These are phyloP conservation scores for Huiozyma sinensis DNA, from an alignment of 805 yeast species.

Conservation along the genomic window DNA sequence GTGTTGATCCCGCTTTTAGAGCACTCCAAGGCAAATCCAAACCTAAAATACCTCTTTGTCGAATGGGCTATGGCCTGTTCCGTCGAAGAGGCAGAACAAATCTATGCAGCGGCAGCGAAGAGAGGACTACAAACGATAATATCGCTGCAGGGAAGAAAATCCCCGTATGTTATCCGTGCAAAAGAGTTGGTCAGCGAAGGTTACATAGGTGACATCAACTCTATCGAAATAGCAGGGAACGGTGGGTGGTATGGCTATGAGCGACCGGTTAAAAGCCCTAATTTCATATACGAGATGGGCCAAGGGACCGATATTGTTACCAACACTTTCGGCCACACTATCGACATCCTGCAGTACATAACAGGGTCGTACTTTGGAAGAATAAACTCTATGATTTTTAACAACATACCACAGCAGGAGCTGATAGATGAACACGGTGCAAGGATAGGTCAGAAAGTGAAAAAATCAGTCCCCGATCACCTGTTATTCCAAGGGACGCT, in stretches of 20 bases:
- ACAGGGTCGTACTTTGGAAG: slow-evolving; percentile 22
- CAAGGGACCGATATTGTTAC: slow-evolving; percentile 22
- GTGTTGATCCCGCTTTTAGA: slow-evolving; percentile 15
- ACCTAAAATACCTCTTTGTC: slow-evolving; percentile 18
- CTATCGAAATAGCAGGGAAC: slow-evolving; percentile 23
- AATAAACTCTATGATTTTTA: slow-evolving; percentile 22
- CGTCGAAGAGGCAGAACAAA: slow-evolving; percentile 18
- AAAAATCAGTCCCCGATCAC: slow-evolving; percentile 24
- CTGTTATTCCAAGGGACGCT: slow-evolving; percentile 23
- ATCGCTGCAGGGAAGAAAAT: slow-evolving; percentile 24
- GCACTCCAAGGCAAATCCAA: slow-evolving; percentile 13
- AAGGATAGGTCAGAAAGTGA: slow-evolving; percentile 12
- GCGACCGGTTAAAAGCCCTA: slow-evolving; percentile 18
- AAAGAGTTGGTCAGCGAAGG: slow-evolving; percentile 23
- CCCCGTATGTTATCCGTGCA: slow-evolving; percentile 24
- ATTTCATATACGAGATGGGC: slow-evolving; percentile 19
- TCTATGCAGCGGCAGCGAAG: slow-evolving; percentile 16
- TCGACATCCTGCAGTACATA: slow-evolving; percentile 23
- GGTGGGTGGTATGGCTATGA: slow-evolving; percentile 28
- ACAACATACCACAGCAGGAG: slow-evolving; percentile 22
- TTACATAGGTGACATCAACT: slow-evolving; percentile 23
- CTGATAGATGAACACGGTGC: slow-evolving; percentile 19
- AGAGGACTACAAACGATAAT: slow-evolving; percentile 23
- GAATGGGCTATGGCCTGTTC: slow-evolving; percentile 24
- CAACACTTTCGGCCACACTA: slow-evolving; percentile 24